Conservation (phyloP, 495 filamentous ascomycete genomes). For the Aspergillus asperescens region DNA sequence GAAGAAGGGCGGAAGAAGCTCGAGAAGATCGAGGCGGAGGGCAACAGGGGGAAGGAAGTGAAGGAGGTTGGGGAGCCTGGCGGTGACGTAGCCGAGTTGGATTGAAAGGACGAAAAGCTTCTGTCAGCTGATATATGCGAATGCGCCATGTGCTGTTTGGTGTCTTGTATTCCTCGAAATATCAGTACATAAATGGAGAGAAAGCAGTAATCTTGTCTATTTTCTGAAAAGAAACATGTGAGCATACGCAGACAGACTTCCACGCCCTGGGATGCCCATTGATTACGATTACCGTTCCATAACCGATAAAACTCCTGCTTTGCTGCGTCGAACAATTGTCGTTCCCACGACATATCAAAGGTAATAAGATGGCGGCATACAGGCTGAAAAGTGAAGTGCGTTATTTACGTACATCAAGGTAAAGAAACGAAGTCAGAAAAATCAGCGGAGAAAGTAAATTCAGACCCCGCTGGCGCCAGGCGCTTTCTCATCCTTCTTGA, state of each 20-base stretch:
- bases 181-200: not conserved
- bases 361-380: not conserved
- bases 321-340: not conserved
- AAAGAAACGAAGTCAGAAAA: constrained; percentile 16
- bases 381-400: constrained; percentile 14
- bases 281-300: not conserved
- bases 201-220: not conserved
- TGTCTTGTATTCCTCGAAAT: not conserved
- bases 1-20: constrained; percentile 78
- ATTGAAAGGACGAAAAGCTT: constrained; percentile 23
- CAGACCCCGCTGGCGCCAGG: constrained; percentile 62
- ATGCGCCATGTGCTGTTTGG: not conserved
- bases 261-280: not conserved
- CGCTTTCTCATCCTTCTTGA: constrained; percentile 92
- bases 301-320: not conserved
- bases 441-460: constrained; percentile 19
- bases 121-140: not conserved
- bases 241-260: not conserved
- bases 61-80: constrained; percentile 39
- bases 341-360: not conserved
- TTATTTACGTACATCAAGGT: constrained; percentile 22
- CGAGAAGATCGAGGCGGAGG: constrained; percentile 68
- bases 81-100: constrained; percentile 39
- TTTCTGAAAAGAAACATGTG: not conserved
- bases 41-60: constrained; percentile 24